Conservation (phyloP, 108 stramenopile genomes). For the Stephanodiscus triporus region DNA sequence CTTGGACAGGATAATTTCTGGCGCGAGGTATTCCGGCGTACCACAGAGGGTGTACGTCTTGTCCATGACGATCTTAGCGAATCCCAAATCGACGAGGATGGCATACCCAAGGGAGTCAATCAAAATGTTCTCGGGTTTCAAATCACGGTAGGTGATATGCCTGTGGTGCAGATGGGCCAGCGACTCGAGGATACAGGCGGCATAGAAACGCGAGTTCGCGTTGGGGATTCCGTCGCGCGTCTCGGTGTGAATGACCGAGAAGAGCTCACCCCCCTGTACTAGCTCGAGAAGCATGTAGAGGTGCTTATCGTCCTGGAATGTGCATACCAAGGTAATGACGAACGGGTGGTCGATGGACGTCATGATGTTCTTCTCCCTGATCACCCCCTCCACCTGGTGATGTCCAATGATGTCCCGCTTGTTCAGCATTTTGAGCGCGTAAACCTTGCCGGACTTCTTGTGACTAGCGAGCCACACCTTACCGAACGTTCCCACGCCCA, state of each 20-base stretch:
- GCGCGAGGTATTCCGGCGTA: conserved; percentile 98
- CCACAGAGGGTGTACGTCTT: conserved; percentile 98
- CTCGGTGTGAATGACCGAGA: conserved; percentile 91
- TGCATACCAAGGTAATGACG: conserved; percentile 87
- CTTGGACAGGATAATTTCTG: conserved; percentile 97
- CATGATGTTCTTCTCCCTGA: conserved; percentile 93
- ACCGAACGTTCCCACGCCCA: conserved; percentile 99
- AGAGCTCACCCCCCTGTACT: conserved; percentile 94
- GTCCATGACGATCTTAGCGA: conserved; percentile 97
- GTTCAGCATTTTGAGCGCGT: conserved; percentile 90
- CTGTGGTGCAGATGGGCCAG: conserved; percentile 73
- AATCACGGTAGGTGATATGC: conserved; percentile 79
- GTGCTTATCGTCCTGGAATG: conserved; percentile 89
- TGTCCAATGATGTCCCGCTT: conserved; percentile 97
- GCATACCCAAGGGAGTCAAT: conserved; percentile 94
- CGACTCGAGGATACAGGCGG: conserved; percentile 79
- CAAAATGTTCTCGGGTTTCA: conserved; percentile 93
- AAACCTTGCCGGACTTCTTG: conserved; percentile 74
- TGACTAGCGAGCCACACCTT: conserved; percentile 98
- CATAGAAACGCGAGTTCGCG: conserved; percentile 87
- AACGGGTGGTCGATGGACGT: conserved; percentile 91
- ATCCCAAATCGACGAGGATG: conserved; percentile 98
- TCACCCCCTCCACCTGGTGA: conserved; percentile 95
- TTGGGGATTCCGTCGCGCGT: conserved; percentile 91
- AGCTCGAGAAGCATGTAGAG: conserved; percentile 92